Evolutionary conservation across 2,329 filamentous ascomycete genomes (phyloP).

Genomic region (Colletotrichum tropicale): DNA sequence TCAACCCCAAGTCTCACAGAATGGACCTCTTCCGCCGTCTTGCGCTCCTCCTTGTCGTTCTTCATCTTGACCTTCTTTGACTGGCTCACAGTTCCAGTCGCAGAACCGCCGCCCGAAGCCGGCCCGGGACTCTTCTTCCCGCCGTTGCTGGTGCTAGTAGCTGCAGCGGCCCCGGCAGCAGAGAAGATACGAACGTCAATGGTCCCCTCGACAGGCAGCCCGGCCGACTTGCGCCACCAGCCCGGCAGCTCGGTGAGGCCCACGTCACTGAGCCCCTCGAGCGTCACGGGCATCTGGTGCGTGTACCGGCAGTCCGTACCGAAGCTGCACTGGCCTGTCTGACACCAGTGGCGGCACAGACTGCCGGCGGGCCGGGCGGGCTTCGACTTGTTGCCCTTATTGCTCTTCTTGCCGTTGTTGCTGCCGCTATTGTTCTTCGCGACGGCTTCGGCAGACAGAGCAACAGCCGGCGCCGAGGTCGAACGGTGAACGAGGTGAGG

Average conservation of each 20-base stretch:
- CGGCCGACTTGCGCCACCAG: slow-evolving; percentile 40
- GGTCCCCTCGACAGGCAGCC: background rate
- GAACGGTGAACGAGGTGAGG: background rate
- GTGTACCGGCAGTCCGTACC: slow-evolving; percentile 44
- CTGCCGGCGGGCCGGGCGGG: slow-evolving; percentile 2
- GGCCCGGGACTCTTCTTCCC: background rate
- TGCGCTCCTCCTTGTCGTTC: background rate
- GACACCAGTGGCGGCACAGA: slow-evolving; percentile 54
- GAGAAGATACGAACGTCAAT: slow-evolving; percentile 15
- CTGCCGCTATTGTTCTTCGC: background rate
- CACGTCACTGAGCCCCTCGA: slow-evolving; percentile 42
- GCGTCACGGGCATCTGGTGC: slow-evolving; percentile 52
- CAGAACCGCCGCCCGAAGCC: background rate
- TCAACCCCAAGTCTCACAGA: background rate
- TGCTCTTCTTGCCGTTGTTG: background rate
- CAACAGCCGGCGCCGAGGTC: background rate
- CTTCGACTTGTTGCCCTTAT: background rate
- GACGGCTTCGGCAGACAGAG: background rate
- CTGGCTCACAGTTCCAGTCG: background rate
- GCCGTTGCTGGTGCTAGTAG: background rate
- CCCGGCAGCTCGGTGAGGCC: slow-evolving; percentile 45
- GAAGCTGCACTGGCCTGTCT: slow-evolving; percentile 51
- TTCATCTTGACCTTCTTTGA: slow-evolving; percentile 1
- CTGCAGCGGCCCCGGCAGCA: background rate
- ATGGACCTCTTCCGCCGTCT: slow-evolving; percentile 5